Evolutionary conservation across 78 protist genomes (phyloP), one percentile per base, ranked within the genome.

Genomic region (Dictyostelium purpureum): DNA sequence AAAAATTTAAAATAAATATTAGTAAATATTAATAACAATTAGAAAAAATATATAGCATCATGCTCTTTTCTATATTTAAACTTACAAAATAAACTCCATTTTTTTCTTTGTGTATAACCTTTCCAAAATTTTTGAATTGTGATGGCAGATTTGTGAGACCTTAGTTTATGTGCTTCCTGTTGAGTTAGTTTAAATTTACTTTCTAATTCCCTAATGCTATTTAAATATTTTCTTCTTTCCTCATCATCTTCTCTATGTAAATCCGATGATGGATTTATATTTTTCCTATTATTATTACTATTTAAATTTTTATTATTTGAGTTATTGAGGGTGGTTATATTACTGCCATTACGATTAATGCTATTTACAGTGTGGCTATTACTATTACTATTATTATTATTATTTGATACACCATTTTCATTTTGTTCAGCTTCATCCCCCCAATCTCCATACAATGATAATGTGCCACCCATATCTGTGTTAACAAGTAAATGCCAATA

Each of bases 111-210:
- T 16, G 70, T 31, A 35, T 42, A 57, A 42, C 90, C 90, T 56
- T 73, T 82, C 90, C 90, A 82, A 70, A 47, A 18, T 65, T 82
- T 82, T 56, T 82, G 90, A 82, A 82, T 70, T 16, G 54, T 2
- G 0, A 82, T 66, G 16, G 90, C 90, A 35, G 90, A 67, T 12
- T 28, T 26, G 31, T 67, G 71, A 52, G 45, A 37, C 66, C 70
- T 67, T n/a, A 74, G 33, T 70, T 52, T 45, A 38, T 57, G 63
- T 18, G n/a, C 6, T 65, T 79, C 88, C 45, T 9, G 47, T 7
- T 14, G 19, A 21, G 71, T 19, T 11, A 26, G 11, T 61, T 57
- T 43, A n/a, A 12, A 26, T 37, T 43, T 78, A 33, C n/a, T 66
- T 52, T 82, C 90, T 1, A 70, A 28, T 28, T 82, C 90, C 38